Percentiles rank a stretch among this genome's conserved stretches.
These are phyloP conservation scores for Diaporthe citri DNA, from an alignment of 2,329 filamentous ascomycete genomes.

Conservation along the genomic window DNA sequence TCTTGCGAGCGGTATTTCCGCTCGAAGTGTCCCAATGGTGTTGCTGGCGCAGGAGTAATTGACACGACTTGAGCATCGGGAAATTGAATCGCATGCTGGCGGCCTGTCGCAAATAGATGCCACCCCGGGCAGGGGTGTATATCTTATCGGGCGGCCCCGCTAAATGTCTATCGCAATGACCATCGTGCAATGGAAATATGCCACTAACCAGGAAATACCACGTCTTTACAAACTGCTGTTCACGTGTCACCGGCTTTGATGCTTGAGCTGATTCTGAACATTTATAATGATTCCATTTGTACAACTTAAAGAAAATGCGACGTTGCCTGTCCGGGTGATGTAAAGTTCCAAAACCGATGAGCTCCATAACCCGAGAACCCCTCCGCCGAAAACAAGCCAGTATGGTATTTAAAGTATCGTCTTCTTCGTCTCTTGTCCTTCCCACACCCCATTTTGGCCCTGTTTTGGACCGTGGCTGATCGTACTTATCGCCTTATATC, in stretches of 20 bases:
- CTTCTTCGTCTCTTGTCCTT: slow-evolving; percentile 49
- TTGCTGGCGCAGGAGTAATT: slow-evolving; percentile 1
- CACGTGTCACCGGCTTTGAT: neutral
- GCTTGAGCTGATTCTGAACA: slow-evolving; percentile 20
- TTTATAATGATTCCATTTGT: slow-evolving; percentile 52
- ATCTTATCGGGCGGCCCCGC: slow-evolving; percentile 28
- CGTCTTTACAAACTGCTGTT: neutral
- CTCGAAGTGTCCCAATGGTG: slow-evolving; percentile 15
- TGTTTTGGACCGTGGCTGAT: slow-evolving; percentile 10
- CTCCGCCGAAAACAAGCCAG: slow-evolving; percentile 36
- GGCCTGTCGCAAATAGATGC: slow-evolving; percentile 17
- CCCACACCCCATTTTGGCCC: slow-evolving; percentile 42
- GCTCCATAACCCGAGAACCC: slow-evolving; percentile 35
- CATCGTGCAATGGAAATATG: neutral
- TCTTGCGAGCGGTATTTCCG: slow-evolving; percentile 26
- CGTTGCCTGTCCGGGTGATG: slow-evolving; percentile 36
- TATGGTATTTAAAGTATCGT: slow-evolving; percentile 43
- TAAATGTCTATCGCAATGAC: slow-evolving; percentile 26
- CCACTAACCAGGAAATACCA: neutral
- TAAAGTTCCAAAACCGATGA: slow-evolving; percentile 43
- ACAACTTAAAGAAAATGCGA: slow-evolving; percentile 49
- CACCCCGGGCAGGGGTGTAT: neutral
- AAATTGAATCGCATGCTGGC: slow-evolving; percentile 23
- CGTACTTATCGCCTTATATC: neutral
- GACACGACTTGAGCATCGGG: neutral